Base-by-base conservation (phyloP, 2,329 filamentous ascomycete genomes). In the Thermoascus crustaceus region DNA sequence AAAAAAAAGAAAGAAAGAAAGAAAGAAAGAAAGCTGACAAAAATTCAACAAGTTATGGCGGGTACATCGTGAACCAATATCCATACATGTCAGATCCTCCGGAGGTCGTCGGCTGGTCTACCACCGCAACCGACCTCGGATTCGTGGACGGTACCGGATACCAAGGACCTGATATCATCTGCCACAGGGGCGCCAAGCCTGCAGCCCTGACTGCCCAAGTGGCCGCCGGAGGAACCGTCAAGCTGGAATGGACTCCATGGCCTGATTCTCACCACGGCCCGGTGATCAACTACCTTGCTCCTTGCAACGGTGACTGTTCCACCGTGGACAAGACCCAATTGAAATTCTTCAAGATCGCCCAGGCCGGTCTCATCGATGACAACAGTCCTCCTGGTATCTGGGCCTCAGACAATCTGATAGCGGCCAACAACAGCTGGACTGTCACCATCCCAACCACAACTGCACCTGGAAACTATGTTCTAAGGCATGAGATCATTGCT, bases 241-340 rank as follows among this genome's bases (percentile, higher is more conserved):
- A 72, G 39, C 58, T 83, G 32, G 68, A 75, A 48, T 83, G 79
- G 80, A 73, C 68, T 39, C 63, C 64, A 10, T 84, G 80, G 80
- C 78, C 79, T n/a, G 64, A 71, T 6, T 71, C 67, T 36, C 75
- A 84, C 62, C 68, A 78, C 45, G 76, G 76, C 2, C 77, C 78
- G 6, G 71, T 82, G 47, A 68, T 82, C 43, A 71, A 72, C 54
- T 82, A 81, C 63, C 61, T 81, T 10, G 78, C 78, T 37, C 68
- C 67, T 46, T 78, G 74, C 59, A 60, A 69, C 35, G 74, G 70
- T 16, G 68, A 76, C 54, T 80, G 73, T 55, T 62, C 69, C 24
- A 54, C 55, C 1, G 73, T 70, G 37, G 68, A 73, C 55, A 73
- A 75, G 56, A 59, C 55, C 2, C 50, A 60, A 4, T 66, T 80